These are phyloP conservation scores for Colletotrichum graminicola DNA, from an alignment of 2,329 filamentous ascomycete species.

Conservation along the genomic window DNA sequence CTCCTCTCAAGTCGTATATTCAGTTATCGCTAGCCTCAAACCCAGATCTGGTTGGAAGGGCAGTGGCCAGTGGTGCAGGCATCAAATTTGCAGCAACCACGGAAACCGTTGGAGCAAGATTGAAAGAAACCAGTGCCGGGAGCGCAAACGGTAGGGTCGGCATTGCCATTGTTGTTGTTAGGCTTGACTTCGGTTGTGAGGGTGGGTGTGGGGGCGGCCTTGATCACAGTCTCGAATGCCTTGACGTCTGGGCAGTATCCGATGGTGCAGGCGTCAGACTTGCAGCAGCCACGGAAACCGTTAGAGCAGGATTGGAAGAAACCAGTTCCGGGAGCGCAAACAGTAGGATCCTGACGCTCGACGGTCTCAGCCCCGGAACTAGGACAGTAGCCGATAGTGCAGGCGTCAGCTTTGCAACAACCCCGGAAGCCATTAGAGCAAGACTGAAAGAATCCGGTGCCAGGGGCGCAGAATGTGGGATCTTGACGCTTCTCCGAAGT, in stretches of 20 bases:
- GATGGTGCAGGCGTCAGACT: slow-evolving; percentile 27
- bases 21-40: not conserved
- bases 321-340: slow-evolving; percentile 29
- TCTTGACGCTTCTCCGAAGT: slow-evolving; percentile 3
- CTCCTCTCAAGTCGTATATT: not conserved
- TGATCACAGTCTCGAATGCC: not conserved
- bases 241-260: not conserved
- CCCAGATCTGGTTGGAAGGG: slow-evolving; percentile 24
- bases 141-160: slow-evolving; percentile 18
- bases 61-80: slow-evolving; percentile 36
- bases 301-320: slow-evolving; percentile 37
- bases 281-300: slow-evolving; percentile 34
- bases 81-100: slow-evolving; percentile 32
- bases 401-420: slow-evolving; percentile 36
- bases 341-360: slow-evolving; percentile 22
- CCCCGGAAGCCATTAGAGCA: slow-evolving; percentile 40
- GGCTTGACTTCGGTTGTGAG: too few relatives aligned
- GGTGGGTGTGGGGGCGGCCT: too few relatives aligned
- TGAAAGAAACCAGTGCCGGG: slow-evolving; percentile 35
- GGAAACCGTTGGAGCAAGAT: slow-evolving; percentile 33
- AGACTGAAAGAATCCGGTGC: slow-evolving; percentile 35
- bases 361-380: not conserved
- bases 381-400: slow-evolving; percentile 10
- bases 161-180: too few relatives aligned
- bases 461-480: slow-evolving; percentile 19